phyloP scores from a whole-genome alignment of 345 rosid species.

The Linum trigynum region DNA sequence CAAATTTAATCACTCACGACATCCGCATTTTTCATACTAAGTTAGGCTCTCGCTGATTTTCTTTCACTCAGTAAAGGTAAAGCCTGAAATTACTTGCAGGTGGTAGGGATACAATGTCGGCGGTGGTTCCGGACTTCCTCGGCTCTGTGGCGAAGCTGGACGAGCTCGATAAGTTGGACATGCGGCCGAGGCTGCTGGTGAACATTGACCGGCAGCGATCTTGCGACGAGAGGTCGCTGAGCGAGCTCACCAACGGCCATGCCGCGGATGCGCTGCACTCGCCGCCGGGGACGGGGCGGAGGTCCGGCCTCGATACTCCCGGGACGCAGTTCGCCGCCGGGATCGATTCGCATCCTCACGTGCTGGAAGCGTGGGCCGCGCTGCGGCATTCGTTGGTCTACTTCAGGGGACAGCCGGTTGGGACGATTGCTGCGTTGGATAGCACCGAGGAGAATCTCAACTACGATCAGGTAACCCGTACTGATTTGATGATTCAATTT shows the following conservation, averaged over 20 bases:
- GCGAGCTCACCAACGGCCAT: conserved; percentile 42
- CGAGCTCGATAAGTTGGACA: conserved; percentile 54
- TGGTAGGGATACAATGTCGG: conserved; percentile 17
- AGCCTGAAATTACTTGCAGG: too few species aligned
- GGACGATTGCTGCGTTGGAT: conserved; percentile 83
- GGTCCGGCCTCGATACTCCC: conserved; percentile 64
- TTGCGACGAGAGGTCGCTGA: conserved; percentile 53
- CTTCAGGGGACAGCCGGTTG: conserved; percentile 86
- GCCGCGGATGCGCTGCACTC: conserved; percentile 33
- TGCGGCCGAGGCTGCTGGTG: conserved; percentile 56
- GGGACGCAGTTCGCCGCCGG: conserved; percentile 21
- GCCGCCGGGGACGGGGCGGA: conserved; percentile 30
- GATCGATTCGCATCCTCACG: conserved; percentile 53
- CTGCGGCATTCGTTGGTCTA: conserved; percentile 56
- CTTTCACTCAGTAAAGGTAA: not conserved
- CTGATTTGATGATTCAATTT: not conserved
- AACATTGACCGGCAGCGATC: conserved; percentile 70
- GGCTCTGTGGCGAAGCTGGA: conserved; percentile 28
- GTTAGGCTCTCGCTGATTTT: not conserved
- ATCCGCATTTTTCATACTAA: too few species aligned
- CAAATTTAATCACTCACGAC: too few species aligned
- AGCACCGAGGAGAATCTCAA: conserved; percentile 70
- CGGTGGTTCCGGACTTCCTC: conserved; percentile 15
- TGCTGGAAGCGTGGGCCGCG: conserved; percentile 82
- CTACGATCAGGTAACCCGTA: conserved; percentile 72